Conservation (phyloP, 257 asterid species). For the Solanum ahanhuiri region DNA sequence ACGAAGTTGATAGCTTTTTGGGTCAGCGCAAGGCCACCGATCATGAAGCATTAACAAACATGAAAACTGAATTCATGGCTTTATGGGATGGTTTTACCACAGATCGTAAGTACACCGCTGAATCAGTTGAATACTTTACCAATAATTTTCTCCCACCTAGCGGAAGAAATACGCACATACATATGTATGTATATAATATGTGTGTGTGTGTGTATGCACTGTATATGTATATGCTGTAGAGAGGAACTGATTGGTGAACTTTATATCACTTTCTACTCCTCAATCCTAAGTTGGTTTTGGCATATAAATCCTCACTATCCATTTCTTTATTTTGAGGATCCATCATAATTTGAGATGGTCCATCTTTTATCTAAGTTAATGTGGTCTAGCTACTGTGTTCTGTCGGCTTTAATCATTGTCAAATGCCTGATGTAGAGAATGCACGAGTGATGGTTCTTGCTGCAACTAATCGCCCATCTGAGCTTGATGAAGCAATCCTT, state of each 20-base stretch:
- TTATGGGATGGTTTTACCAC: conserved; percentile 99
- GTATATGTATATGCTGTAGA: background rate
- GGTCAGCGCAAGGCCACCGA: conserved; percentile 84
- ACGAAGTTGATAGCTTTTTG: conserved; percentile 94
- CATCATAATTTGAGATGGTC: background rate
- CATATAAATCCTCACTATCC: background rate
- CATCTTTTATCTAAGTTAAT: background rate
- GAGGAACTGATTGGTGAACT: background rate
- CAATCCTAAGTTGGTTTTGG: background rate
- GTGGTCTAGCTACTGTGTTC: background rate
- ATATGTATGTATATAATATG: background rate
- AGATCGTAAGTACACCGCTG: conserved; percentile 46
- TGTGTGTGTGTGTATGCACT: background rate
- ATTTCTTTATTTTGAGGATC: background rate
- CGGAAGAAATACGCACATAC: background rate
- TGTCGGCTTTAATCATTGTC: background rate
- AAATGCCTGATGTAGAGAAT: conserved; percentile 35
- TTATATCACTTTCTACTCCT: background rate
- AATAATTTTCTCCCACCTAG: background rate
- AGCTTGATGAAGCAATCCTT: conserved; percentile 96
- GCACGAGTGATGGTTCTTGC: conserved; percentile 96
- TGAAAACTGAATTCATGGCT: conserved; percentile 98
- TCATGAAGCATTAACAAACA: conserved; percentile 77
- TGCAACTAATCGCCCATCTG: conserved; percentile 97
- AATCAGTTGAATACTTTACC: background rate